These are phyloP conservation scores for Oryza meyeriana DNA, from an alignment of 176 grass and related monocot genomes.

Conservation along the genomic window DNA sequence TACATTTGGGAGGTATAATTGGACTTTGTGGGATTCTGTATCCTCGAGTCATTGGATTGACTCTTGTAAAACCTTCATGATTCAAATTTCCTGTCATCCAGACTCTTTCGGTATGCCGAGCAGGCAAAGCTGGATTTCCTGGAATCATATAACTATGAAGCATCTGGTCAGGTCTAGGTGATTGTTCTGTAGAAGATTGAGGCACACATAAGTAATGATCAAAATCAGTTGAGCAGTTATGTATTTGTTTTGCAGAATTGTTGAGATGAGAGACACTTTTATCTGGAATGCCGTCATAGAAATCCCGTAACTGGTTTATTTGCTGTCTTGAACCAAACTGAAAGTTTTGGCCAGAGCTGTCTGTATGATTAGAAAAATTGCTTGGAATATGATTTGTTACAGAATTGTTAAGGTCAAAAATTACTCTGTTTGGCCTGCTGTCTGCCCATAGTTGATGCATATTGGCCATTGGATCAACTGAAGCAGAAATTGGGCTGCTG, in stretches of 20 bases:
- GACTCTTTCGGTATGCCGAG: constrained; percentile 14
- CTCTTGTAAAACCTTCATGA: constrained; percentile 8
- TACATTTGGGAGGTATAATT: constrained; percentile 29
- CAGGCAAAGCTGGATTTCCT: constrained; percentile 35
- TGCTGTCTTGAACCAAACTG: constrained; percentile 26
- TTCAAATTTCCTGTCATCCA: constrained; percentile 12
- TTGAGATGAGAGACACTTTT: constrained; percentile 17
- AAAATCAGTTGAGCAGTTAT: neutral
- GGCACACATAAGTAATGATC: neutral
- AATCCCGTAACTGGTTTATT: constrained; percentile 19
- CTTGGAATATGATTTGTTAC: constrained; percentile 18
- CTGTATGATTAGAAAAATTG: constrained; percentile 24
- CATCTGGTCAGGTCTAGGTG: constrained; percentile 18
- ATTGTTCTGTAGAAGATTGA: constrained; percentile 25
- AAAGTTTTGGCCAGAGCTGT: constrained; percentile 17
- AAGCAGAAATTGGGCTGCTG: neutral
- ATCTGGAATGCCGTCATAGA: neutral
- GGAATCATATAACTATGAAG: constrained; percentile 10
- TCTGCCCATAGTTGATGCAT: neutral
- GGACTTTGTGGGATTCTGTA: constrained; percentile 38
- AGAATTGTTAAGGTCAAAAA: constrained; percentile 57
- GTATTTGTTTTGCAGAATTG: constrained; percentile 18
- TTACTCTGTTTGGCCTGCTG: constrained; percentile 26
- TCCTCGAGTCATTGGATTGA: constrained; percentile 26
- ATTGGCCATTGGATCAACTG: constrained; percentile 18